Evolutionary conservation across 768 basidiomycete genomes (phyloP), one percentile per base, ranked within the genome.

Genomic region (Clitopilus hobsonii): DNA sequence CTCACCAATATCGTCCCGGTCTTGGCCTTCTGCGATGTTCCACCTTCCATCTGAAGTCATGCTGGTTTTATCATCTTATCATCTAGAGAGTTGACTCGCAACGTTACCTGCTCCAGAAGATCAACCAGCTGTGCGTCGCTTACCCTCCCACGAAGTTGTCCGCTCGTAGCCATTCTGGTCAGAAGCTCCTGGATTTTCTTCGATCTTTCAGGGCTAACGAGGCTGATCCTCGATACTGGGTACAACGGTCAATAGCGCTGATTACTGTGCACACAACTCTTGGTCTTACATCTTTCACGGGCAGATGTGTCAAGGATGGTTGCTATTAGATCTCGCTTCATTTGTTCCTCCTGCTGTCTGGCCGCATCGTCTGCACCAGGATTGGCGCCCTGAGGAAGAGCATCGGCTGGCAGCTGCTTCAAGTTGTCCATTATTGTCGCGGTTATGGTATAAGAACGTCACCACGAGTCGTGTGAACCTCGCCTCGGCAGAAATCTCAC

Each of bases 161-260:
- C 91, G 0, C 81, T 76, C 70, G 92, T 90, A 6, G 85, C 91
- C 89, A 94, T 92, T 36, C 89, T 79, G 36, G 89, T 60, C 27
- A 96, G 74, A 55, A 94, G 83, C 2, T 71, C 74, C 69, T 94
- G 90, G 60, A 96, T 89, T 67, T 92, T 84, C 58, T 79, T 79
- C 16, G 91, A 88, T 65, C 91, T 76, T 36, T 89, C 84, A 0
- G 91, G 86, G 60, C 89, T 89, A 61, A 95, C 94, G 25, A 96
- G 83, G 3, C 86, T 81, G 59, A 96, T 95, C 49, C 94, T 85
- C 8, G 90, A 86, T 54, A 95, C 93, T 96, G 64, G 38, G 20
- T 45, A 10, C 55, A 25, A 22, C 18, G 18, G 47, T 49, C 48
- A 48, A 32, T 10, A 22, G 26, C n/a, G 47, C 11, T 18, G 28